These are phyloP conservation scores for Fusarium scirpi DNA, from an alignment of 2,329 filamentous ascomycete species.

Conservation along the genomic window DNA sequence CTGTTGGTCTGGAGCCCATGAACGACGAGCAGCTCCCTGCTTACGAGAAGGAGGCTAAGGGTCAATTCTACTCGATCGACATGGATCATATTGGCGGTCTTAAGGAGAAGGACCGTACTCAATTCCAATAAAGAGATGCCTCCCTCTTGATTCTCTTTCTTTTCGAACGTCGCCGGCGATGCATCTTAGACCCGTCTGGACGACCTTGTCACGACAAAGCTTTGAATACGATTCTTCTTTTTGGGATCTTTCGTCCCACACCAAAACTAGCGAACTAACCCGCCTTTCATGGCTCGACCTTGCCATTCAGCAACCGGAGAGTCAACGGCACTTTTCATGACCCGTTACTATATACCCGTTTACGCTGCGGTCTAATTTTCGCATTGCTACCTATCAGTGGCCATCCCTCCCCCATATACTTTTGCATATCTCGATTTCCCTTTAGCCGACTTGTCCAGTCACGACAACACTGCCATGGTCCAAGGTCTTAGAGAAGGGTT, in stretches of 20 bases:
- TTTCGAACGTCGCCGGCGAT: slow-evolving; percentile 44
- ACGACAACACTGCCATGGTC: slow-evolving; percentile 36
- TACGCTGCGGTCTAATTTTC: slow-evolving; percentile 49
- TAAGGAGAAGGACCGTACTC: slow-evolving; percentile 81
- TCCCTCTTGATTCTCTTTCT: slow-evolving; percentile 29
- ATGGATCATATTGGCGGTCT: slow-evolving; percentile 94
- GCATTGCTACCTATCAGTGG: slow-evolving; percentile 45
- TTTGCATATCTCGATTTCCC: slow-evolving; percentile 23
- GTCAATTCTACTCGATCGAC: slow-evolving; percentile 92
- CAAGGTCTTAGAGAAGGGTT: slow-evolving; percentile 37
- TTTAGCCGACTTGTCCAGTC: slow-evolving; percentile 25
- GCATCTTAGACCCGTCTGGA: slow-evolving; percentile 45
- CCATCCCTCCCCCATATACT: slow-evolving; percentile 31
- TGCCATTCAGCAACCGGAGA: slow-evolving; percentile 37
- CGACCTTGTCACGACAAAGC: slow-evolving; percentile 43
- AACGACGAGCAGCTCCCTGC: slow-evolving; percentile 84
- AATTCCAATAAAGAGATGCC: slow-evolving; percentile 51
- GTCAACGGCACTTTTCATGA: slow-evolving; percentile 43
- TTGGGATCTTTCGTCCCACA: slow-evolving; percentile 19
- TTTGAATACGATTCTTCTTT: slow-evolving; percentile 36
- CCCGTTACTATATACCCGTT: slow-evolving; percentile 49
- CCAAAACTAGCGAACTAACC: slow-evolving; percentile 41
- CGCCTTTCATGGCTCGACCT: slow-evolving; percentile 36
- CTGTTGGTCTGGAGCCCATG: slow-evolving; percentile 89
- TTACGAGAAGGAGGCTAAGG: slow-evolving; percentile 84